phyloP scores from a whole-genome alignment of 2,329 filamentous ascomycete genomes.

The Botryotinia narcissicola region DNA sequence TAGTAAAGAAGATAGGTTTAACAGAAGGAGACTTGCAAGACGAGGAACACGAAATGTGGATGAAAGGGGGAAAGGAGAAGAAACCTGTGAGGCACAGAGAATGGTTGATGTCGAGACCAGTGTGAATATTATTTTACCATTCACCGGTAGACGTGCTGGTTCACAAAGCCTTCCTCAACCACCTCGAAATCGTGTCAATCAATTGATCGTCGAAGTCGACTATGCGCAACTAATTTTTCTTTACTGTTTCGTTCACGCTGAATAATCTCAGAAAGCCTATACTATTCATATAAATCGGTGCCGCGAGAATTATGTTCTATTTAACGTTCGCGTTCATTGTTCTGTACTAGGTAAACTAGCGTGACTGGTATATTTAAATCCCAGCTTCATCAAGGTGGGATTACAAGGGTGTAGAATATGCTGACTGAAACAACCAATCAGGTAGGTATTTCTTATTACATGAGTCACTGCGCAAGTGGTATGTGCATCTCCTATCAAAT shows the following conservation, averaged over 20 bases:
- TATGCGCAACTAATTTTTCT: background rate
- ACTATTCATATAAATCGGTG: background rate
- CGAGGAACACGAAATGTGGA: constrained; percentile 11
- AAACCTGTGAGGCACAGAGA: constrained; percentile 4
- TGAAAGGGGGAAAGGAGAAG: background rate
- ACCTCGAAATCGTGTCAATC: no score
- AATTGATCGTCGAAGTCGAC: background rate
- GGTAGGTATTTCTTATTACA: background rate
- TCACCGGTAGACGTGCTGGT: background rate
- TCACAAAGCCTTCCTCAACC: background rate
- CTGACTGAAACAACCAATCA: background rate
- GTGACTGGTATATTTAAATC: background rate
- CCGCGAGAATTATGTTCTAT: background rate
- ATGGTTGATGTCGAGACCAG: constrained; percentile 4
- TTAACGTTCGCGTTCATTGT: background rate
- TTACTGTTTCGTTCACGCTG: background rate
- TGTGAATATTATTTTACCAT: background rate
- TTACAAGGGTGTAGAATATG: background rate
- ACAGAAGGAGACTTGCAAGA: constrained; percentile 23
- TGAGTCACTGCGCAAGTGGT: background rate
- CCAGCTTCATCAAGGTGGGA: background rate
- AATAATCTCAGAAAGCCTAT: background rate
- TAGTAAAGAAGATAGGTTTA: constrained; percentile 30
- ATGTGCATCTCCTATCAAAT: background rate
- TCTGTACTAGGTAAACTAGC: background rate